These are phyloP conservation scores for Dalbergia cochinchinensis DNA, from an alignment of 306 rosid genomes.

Conservation along the genomic window DNA sequence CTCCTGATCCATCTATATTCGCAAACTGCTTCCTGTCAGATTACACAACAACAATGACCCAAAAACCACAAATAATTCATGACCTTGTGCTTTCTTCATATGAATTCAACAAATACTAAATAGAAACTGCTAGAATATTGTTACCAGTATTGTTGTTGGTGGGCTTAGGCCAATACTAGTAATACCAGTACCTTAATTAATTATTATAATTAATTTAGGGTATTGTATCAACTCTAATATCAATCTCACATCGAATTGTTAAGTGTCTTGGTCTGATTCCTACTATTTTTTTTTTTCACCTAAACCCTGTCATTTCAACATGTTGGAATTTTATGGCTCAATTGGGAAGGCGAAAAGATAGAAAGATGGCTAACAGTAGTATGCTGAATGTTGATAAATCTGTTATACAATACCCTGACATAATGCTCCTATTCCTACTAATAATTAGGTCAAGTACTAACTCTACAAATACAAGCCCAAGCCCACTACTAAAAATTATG, in stretches of 20 bases:
- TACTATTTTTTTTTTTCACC: background rate
- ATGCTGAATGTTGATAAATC: slow-evolving; percentile 17
- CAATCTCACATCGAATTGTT: slow-evolving; percentile 18
- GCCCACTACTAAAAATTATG: slow-evolving; percentile 28
- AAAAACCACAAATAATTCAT: slow-evolving; percentile 14
- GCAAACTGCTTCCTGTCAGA: background rate
- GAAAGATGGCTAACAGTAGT: background rate
- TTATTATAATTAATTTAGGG: background rate
- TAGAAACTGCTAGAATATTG: slow-evolving; percentile 6
- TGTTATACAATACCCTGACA: slow-evolving; percentile 4
- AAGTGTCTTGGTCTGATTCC: background rate
- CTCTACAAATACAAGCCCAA: slow-evolving; percentile 23
- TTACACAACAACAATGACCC: background rate
- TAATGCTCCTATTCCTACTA: background rate
- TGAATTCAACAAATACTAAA: background rate
- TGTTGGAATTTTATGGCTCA: background rate
- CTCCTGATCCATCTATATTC: slow-evolving; percentile 23
- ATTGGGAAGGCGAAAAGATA: background rate
- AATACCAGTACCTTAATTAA: background rate
- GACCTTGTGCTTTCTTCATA: slow-evolving; percentile 17
- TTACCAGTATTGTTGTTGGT: background rate
- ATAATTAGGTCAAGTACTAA: slow-evolving; percentile 3
- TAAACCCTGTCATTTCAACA: background rate
- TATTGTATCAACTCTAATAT: slow-evolving; percentile 7
- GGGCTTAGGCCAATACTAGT: background rate